Base-by-base conservation (phyloP, 371 early-diverging fungal species). In the Globomyces sp. region DNA sequence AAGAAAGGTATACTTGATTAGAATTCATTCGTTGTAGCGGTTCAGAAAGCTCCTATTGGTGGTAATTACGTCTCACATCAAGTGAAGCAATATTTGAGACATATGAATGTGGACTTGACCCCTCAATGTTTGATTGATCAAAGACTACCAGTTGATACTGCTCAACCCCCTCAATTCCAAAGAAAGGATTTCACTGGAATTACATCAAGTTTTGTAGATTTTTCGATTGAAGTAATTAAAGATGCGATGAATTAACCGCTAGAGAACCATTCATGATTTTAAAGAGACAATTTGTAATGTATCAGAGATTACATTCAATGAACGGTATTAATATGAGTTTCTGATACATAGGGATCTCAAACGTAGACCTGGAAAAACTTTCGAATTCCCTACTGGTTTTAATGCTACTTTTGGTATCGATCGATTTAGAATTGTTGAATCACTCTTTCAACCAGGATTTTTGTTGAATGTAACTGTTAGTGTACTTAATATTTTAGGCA, bases 311-410 rank as follows among this genome's bases (percentile, higher is more conserved):
- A 70, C 81, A 4, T 92, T 81, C 68, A 84, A 89, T 71, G 87
- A 90, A 74, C 76, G 75, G 90, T 91, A 80, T 71, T 24, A 24
- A 24, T 24, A 24, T 24, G 24, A 24, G 83, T 66, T 24, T 44
- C 42, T 42, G 75, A 71, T 57, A 64, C 0, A 43, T 60, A 65
- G 66, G 9, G 49, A 44, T 8, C 36, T 74, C 24, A 45, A 24
- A 41, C 44, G 51, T 9, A 67, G 72, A 10, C 73, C 79, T 1
- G 58, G 57, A 10, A 79, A 86, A 67, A 91, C 90, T 67, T 95
- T 88, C 69, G 99, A 99, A 78, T 94, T 99, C 67, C 92, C 96
- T 43, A 90, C 93, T 69, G 99, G 99, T 24, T 97, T 89, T 77
- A 95, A 94, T 72, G 77, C 84, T 66, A 74, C 82, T 11, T 90